phyloP scores from a whole-genome alignment of 495 filamentous ascomycete genomes.

The Penicillium coprophilum region DNA sequence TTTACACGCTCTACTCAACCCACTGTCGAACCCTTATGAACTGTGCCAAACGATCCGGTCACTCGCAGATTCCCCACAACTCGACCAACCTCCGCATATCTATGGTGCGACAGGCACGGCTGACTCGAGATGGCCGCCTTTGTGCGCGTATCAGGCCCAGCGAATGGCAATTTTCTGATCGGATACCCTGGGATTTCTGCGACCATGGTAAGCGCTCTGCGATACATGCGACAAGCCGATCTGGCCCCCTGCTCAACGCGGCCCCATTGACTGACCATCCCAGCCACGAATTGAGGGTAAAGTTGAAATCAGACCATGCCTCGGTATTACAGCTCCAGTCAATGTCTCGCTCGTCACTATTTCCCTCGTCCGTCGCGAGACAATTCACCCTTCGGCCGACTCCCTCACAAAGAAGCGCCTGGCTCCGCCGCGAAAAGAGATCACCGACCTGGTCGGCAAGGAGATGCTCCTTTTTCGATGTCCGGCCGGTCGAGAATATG shows the following conservation, averaged over 20 bases:
- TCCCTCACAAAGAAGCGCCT: slow-evolving; percentile 89
- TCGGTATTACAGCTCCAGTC: slow-evolving; percentile 83
- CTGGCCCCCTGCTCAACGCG: slow-evolving; percentile 1
- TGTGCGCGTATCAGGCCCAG: slow-evolving; percentile 95
- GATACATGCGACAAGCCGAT: slow-evolving; percentile 5
- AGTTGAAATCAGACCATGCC: slow-evolving; percentile 88
- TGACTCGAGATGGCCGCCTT: slow-evolving; percentile 72
- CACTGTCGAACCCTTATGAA: slow-evolving; percentile 31
- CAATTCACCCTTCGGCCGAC: slow-evolving; percentile 94
- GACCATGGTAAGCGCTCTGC: slow-evolving; percentile 70
- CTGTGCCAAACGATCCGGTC: slow-evolving; percentile 28
- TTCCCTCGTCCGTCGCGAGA: slow-evolving; percentile 87
- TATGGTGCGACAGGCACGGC: slow-evolving; percentile 47
- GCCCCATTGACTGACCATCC: slow-evolving; percentile 6
- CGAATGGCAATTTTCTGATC: slow-evolving; percentile 94
- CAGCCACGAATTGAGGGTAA: slow-evolving; percentile 96
- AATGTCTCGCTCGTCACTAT: slow-evolving; percentile 91
- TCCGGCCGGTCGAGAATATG: slow-evolving; percentile 74
- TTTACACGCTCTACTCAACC: not conserved
- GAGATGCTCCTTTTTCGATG: slow-evolving; percentile 92
- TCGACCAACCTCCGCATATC: slow-evolving; percentile 36
- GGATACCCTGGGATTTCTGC: slow-evolving; percentile 98
- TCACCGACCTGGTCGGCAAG: slow-evolving; percentile 88
- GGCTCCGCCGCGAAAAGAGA: slow-evolving; percentile 88
- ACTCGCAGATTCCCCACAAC: slow-evolving; percentile 35